These are phyloP conservation scores for Aspergillus novoparasiticus DNA, from an alignment of 2,329 filamentous ascomycete genomes.

Conservation along the genomic window DNA sequence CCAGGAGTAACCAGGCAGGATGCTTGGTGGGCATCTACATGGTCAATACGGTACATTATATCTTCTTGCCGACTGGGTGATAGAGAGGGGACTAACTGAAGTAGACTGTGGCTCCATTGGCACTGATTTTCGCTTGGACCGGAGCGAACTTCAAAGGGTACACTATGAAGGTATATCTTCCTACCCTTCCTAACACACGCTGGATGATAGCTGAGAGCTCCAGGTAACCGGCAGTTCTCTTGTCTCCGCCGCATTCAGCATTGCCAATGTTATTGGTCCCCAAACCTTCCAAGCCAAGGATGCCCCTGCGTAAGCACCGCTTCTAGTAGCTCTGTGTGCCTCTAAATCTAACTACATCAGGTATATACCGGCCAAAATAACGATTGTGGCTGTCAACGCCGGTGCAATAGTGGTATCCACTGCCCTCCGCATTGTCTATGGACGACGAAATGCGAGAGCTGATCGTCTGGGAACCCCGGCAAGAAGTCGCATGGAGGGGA, in stretches of 20 bases:
- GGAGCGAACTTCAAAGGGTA: constrained; percentile 52
- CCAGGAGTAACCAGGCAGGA: constrained; percentile 41
- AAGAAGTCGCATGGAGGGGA: constrained; percentile 23
- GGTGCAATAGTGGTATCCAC: constrained; percentile 31
- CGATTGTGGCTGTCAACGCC: constrained; percentile 39
- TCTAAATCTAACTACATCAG: constrained; percentile 18
- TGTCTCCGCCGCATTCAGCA: constrained; percentile 46
- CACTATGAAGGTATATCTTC: constrained; percentile 38
- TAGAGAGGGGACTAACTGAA: constrained; percentile 7
- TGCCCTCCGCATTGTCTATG: constrained; percentile 27
- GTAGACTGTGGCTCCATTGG: constrained; percentile 45
- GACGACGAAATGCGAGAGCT: constrained; percentile 27
- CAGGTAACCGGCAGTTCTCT: constrained; percentile 50
- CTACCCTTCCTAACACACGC: background rate
- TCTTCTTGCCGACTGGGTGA: constrained; percentile 20
- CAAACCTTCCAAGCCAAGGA: constrained; percentile 49
- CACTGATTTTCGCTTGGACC: constrained; percentile 48
- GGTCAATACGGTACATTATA: constrained; percentile 26
- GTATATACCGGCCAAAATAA: constrained; percentile 40
- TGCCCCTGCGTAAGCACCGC: constrained; percentile 39
- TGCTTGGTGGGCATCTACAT: constrained; percentile 49
- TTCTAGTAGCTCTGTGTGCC: background rate
- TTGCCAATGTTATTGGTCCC: constrained; percentile 39
- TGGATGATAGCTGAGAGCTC: constrained; percentile 16
- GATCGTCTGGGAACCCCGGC: constrained; percentile 25